Evolutionary conservation across 768 basidiomycete species (phyloP), one percentile per base, ranked within the genome.

Genomic region (Clitopilus passeckerianus): DNA sequence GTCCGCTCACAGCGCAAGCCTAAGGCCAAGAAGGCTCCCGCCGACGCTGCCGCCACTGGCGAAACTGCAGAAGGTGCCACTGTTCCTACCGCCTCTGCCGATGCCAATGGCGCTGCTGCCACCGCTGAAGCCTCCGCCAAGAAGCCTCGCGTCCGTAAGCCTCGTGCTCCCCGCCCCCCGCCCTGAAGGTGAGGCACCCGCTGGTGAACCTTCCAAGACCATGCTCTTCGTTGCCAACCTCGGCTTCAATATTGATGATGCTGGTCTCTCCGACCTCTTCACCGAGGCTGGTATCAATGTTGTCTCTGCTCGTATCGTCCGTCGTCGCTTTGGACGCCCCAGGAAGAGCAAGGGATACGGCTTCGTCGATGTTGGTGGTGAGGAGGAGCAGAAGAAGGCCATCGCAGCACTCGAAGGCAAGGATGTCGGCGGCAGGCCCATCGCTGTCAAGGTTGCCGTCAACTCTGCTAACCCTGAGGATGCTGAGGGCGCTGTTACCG

Each of bases 221-320:
- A 86, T 92, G 77, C 81, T 98, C 65, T 98, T 98, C 68, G 95
- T 98, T 66, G 96, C 95, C 77, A 98, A 98, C 80, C 93, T 98
- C 61, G 93, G 94, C 50, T 98, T 98, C 85, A 87, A 77, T 72
- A 85, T 98, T 63, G 91, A 93, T 60, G 95, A 98, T 70, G 89
- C 80, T 30, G 87, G 82, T 57, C 87, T 99, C 64, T 70, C 82
- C 24, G 77, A 85, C 50, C 79, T 97, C 66, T 98, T 99, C 81
- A 90, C 86, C 56, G 90, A 93, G 63, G 91, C 87, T 22, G 91
- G 85, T 63, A 87, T 97, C 76, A 77, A 75, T 43, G 91, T 96
- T 64, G 79, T 82, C 69, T 90, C 89, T 65, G 95, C 95, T 62
- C 91, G 91, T 64, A 90, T 99, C 63, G 93, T 98, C 66, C 86